Conservation (phyloP, 176 grass and related monocot species). For the Zoysia pacifica region DNA sequence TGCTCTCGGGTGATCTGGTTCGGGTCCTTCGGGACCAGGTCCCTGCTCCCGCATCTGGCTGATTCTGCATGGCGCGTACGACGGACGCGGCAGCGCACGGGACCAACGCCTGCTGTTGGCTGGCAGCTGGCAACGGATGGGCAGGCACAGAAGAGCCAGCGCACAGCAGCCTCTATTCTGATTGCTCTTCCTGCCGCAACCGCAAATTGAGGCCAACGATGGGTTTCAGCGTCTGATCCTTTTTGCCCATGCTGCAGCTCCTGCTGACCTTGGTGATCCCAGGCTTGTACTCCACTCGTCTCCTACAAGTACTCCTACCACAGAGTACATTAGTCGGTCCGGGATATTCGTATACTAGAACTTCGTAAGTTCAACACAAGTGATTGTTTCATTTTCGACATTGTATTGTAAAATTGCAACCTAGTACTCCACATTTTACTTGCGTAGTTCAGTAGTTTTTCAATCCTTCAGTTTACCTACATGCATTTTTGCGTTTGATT, state of each 20-base stretch:
- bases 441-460: too few relatives aligned
- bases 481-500: too few relatives aligned
- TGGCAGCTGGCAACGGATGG: conserved; percentile 36
- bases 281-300: not conserved
- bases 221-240: not conserved
- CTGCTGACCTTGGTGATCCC: not conserved
- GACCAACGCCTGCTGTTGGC: not conserved
- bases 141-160: not conserved
- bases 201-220: not conserved
- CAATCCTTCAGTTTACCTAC: too few relatives aligned
- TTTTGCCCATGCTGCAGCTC: not conserved
- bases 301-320: too few relatives aligned
- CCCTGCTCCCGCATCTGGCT: not conserved
- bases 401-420: too few relatives aligned
- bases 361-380: too few relatives aligned
- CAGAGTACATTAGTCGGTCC: too few relatives aligned
- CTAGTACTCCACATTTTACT: too few relatives aligned
- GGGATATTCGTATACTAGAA: too few relatives aligned
- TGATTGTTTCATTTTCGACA: too few relatives aligned
- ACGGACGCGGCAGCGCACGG: too few relatives aligned
- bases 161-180: conserved; percentile 10
- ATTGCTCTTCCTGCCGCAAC: not conserved
- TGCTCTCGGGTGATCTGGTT: not conserved
- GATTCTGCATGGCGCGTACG: not conserved
- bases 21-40: not conserved